phyloP scores from a whole-genome alignment of 495 filamentous ascomycete species.

The Friedmanniomyces simplex region DNA sequence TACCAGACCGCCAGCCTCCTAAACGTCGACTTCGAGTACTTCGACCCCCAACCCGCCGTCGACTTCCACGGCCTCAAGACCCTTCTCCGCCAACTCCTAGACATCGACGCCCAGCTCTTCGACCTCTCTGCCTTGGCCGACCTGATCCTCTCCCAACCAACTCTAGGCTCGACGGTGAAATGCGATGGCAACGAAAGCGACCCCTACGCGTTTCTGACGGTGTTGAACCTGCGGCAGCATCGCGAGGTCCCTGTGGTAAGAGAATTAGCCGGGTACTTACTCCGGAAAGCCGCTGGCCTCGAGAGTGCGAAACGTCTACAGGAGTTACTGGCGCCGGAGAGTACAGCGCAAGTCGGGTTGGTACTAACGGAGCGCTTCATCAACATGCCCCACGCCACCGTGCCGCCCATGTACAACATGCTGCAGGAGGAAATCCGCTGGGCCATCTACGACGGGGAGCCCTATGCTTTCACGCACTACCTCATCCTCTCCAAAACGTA shows the following conservation, averaged over 20 bases:
- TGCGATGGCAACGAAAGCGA: constrained; percentile 88
- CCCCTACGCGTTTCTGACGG: constrained; percentile 87
- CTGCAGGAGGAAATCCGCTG: constrained; percentile 83
- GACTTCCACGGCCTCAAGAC: constrained; percentile 94
- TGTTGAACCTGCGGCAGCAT: constrained; percentile 76
- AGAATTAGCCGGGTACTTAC: constrained; percentile 61
- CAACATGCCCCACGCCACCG: constrained; percentile 86
- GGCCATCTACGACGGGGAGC: constrained; percentile 83
- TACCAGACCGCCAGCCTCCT: constrained; percentile 74
- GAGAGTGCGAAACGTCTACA: constrained; percentile 91
- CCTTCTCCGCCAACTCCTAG: constrained; percentile 86
- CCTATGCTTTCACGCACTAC: constrained; percentile 88
- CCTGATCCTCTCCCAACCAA: constrained; percentile 77
- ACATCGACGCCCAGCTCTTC: constrained; percentile 72
- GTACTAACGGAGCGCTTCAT: constrained; percentile 84
- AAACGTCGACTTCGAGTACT: constrained; percentile 96
- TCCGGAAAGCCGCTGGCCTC: constrained; percentile 46
- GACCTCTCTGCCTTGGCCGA: constrained; percentile 79
- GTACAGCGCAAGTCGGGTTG: constrained; percentile 63
- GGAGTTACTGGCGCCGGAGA: constrained; percentile 50
- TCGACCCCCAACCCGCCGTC: constrained; percentile 79
- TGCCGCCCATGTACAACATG: constrained; percentile 96
- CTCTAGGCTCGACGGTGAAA: constrained; percentile 90
- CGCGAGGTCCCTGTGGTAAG: constrained; percentile 58
- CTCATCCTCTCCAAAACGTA: constrained; percentile 85